Evolutionary conservation across 495 filamentous ascomycete species (phyloP), one percentile per base, ranked within the genome.

Genomic region (Penicillium longicatenatum): DNA sequence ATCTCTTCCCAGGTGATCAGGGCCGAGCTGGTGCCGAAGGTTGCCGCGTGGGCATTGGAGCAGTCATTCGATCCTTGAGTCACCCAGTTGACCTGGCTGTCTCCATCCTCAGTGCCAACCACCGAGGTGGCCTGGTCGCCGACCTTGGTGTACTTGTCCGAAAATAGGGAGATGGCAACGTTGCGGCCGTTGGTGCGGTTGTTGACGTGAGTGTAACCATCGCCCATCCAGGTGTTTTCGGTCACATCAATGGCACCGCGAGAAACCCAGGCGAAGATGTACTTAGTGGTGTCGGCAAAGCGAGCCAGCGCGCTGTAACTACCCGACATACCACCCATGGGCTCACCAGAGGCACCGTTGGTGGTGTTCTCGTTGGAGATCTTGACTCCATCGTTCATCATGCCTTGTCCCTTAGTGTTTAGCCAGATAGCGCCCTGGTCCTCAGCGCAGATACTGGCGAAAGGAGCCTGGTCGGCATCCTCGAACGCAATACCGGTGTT

Each of bases 401-500:
- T 84, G 9, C 74, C 74, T 55, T 78, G 77, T 1, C 70, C 76
- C 47, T 79, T 67, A 30, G 79, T 83, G 65, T 84, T 83, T n/a
- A 84, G 67, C 82, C 81, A 83, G 67, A 83, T 82, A 21, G 72
- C 74, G 42, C 81, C 82, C 55, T 83, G 80, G 65, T 82, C 82
- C 55, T 82, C 82, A 8, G 81, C 76, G 47, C 79, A 82, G 54
- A 83, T 74, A 61, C 77, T 79, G 35, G 78, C 79, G 54, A 76
- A 81, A 0, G 80, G 81, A 17, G 78, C 62, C 1, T 68, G 71
- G 43, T 79, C 76, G 10, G 81, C 79, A 30, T 74, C 77, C 56
- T 83, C 81, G 51, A 84, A 76, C 2, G 79, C 80, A 50, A 84
- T 84, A 41, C 82, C 81, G 1, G 81, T 84, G 62, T 84, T 84